Evolutionary conservation across 164 flowering plant genomes (phyloP).

Genomic region (Chloranthus sessilifolius): DNA sequence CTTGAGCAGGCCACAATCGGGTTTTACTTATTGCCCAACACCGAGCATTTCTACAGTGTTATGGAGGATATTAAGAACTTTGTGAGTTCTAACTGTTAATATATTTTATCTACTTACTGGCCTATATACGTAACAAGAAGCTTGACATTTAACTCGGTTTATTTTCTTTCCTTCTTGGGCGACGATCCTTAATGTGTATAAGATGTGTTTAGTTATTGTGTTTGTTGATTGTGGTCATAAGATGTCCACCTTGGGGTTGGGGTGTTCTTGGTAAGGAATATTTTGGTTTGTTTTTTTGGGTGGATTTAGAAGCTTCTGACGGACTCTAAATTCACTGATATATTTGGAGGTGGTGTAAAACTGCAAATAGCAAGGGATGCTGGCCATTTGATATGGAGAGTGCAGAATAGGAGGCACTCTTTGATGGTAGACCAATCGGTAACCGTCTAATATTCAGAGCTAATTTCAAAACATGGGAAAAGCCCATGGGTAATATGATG

Average conservation of each 20-base stretch:
- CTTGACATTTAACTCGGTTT: background rate
- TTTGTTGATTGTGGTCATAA: background rate
- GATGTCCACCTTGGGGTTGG: background rate
- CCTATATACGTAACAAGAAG: constrained; percentile 7
- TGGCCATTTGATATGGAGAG: no score
- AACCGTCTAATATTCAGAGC: constrained; percentile 3
- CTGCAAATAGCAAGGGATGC: no score
- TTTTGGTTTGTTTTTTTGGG: background rate
- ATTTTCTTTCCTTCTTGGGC: background rate
- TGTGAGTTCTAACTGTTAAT: constrained; percentile 44
- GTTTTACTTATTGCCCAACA: constrained; percentile 81
- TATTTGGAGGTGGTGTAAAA: background rate
- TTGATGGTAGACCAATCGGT: constrained; percentile 1
- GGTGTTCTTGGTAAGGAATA: background rate
- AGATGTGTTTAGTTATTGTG: constrained; percentile 2
- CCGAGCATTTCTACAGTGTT: constrained; percentile 53
- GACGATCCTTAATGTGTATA: constrained; percentile 8
- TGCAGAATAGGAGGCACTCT: background rate
- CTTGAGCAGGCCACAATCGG: constrained; percentile 75
- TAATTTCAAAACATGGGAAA: constrained; percentile 9
- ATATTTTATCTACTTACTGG: no score
- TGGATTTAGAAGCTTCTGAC: background rate
- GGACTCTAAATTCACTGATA: background rate
- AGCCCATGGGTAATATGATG: constrained; percentile 6
- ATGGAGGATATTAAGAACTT: constrained; percentile 72